phyloP scores from a whole-genome alignment of 106 monocot genomes.

The Platanthera guangdongensis region DNA sequence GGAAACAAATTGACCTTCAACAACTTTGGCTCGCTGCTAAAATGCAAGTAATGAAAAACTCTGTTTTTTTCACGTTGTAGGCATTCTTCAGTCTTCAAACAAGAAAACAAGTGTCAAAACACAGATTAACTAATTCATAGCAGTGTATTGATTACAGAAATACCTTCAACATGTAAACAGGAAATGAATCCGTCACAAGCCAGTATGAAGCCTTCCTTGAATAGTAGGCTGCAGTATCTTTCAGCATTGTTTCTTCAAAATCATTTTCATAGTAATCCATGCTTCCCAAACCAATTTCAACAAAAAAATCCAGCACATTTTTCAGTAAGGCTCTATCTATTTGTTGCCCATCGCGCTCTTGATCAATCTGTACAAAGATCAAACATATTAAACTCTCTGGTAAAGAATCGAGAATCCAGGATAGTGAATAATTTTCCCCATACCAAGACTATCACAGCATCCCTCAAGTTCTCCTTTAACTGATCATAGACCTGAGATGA shows the following conservation, averaged over 20 bases:
- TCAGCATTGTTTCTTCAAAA: slow-evolving; percentile 60
- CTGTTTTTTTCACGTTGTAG: slow-evolving; percentile 76
- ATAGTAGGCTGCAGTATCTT: slow-evolving; percentile 60
- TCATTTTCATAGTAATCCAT: slow-evolving; percentile 77
- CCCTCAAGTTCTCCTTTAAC: slow-evolving; percentile 49
- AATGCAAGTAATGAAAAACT: slow-evolving; percentile 73
- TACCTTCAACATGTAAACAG: slow-evolving; percentile 92
- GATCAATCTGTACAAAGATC: slow-evolving; percentile 50
- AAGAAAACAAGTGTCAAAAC: background rate
- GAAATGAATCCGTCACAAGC: slow-evolving; percentile 81
- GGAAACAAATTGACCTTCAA: slow-evolving; percentile 42
- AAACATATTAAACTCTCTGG: background rate
- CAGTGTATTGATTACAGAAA: no score
- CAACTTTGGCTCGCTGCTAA: slow-evolving; percentile 76
- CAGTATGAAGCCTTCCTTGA: slow-evolving; percentile 73
- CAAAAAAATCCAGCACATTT: slow-evolving; percentile 83
- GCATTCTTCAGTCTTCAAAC: slow-evolving; percentile 73
- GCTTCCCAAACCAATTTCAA: slow-evolving; percentile 69
- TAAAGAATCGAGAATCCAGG: background rate
- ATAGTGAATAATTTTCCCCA: slow-evolving; percentile 4
- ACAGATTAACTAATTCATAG: background rate
- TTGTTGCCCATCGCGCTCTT: slow-evolving; percentile 87
- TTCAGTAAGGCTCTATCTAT: slow-evolving; percentile 82
- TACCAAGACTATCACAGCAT: slow-evolving; percentile 80
- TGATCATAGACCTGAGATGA: slow-evolving; percentile 55